Evolutionary conservation across 2,329 filamentous ascomycete genomes (phyloP), one percentile per base, ranked within the genome.

Genomic region (Talaromyces sp.): DNA sequence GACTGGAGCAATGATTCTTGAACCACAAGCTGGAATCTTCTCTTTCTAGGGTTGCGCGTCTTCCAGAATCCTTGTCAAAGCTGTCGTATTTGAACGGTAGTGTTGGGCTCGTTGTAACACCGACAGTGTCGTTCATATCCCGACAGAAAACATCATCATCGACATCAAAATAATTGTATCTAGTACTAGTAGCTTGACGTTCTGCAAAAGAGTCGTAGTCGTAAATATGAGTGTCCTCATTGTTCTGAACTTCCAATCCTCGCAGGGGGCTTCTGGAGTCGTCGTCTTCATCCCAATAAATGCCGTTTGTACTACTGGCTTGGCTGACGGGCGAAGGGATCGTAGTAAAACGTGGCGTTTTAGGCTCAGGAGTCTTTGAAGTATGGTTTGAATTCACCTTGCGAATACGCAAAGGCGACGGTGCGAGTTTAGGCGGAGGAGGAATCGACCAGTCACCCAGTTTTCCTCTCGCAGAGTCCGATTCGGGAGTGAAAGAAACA

Each of bases 361-460:
- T 8, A n/a, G 4, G 7, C 17, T 5, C 31, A 19, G n/a, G n/a
- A 8, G 17, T 29, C 2, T 10, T 21, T n/a, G 17, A 13, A 31
- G 21, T 13, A 19, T 4, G 4, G 21, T 43, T 17, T 35, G 24
- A 19, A 17, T 38, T 24, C 14, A 52, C 32, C 26, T 64, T 64
- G 35, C 61, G 58, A 38, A 64, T 63, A n/a, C 49, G 60, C 43
- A 64, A 49, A 2, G 62, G 60, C 38, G 53, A 53, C 19, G 60
- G 62, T 13, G 55, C 56, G n/a, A 64, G 38, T 13, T 41, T 50
- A 27, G 27, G 41, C 19, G 46, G 38, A 17, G 49, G 50, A 35
- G 56, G 38, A 1, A 32, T 41, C 17, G 29, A 50, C 52, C 21
- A 55, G 17, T 51, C 13, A 6, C 10, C 19, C 10, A 41, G 21